Evolutionary conservation across 805 yeast genomes (phyloP), one percentile per base, ranked within the genome.

Genomic region (Pichia eremophila): DNA sequence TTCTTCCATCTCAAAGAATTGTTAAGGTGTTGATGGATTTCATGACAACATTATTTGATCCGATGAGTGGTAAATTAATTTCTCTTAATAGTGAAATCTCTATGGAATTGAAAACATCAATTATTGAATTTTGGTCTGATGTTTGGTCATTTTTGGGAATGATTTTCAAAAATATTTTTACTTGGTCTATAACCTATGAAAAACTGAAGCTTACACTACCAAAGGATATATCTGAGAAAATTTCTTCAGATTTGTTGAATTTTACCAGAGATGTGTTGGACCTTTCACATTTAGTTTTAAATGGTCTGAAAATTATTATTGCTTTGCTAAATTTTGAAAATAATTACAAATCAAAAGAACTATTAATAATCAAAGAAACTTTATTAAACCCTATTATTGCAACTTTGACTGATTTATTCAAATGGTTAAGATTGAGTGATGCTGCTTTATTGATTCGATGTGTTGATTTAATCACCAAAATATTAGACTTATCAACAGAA

Each of bases 181-280:
- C 62, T 4, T 91, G 99, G 99, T 88, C 96, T 40, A 32, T 45
- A 12, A 58, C 54, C 34, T 62, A 60, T 46, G 68, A 64, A 47
- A 48, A 50, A 29, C 41, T 61, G 14, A 64, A 62, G 41, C 45
- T 55, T 3, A 38, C 48, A 1, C 32, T 53, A 3, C 46, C 51
- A 3, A 46, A 53, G 38, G 56, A 48, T 22, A 55, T 54, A 27
- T 46, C 62, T 1, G 63, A 60, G 11, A 53, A 52, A 28, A 56
- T 59, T 9, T 55, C 61, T 5, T 42, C 44, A 3, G 56, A 56
- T 38, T 46, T 64, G 25, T 39, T 60, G 19, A 95, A 89, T 48
- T 90, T 88, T 55, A 85, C 96, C 2, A 76, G 95, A 61, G 96
- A 88, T 59, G 81, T 87, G 0, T 70, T 91, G 44, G 96, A 90